A percentile compares a stretch with the other conserved stretches of the same genome.
Conservation (phyloP, 768 basidiomycete genomes). For the Lyophyllum atratum region DNA sequence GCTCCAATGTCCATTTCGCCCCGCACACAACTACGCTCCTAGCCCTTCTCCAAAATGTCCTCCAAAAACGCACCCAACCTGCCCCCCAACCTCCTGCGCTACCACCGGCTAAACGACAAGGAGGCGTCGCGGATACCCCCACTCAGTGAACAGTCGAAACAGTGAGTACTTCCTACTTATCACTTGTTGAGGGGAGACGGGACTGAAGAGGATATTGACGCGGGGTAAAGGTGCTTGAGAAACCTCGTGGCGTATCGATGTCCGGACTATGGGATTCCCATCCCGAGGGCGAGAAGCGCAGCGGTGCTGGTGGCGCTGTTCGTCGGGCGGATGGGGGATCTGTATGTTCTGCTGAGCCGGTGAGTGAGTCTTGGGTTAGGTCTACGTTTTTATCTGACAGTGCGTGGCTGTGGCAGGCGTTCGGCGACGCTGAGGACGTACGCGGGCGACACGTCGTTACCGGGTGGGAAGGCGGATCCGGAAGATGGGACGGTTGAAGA, state of each 20-base stretch:
- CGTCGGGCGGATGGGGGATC: conserved; percentile 78
- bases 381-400: no score
- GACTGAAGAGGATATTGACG: no score
- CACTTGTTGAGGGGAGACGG: no score
- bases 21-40: no score
- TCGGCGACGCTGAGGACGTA: conserved; percentile 73
- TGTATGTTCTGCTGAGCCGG: conserved; percentile 86
- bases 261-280: conserved; percentile 38
- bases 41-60: conserved; percentile 12
- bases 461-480: conserved; percentile 80
- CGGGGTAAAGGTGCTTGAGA: conserved; percentile 52
- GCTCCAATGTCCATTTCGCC: neutral
- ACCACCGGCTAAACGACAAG: conserved; percentile 46
- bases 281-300: conserved; percentile 63
- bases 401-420: conserved; percentile 46
- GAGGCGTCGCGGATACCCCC: conserved; percentile 46
- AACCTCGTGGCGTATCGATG: conserved; percentile 53
- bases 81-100: conserved; percentile 42
- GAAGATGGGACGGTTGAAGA: conserved; percentile 72
- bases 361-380: conserved; percentile 42
- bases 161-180: no score
- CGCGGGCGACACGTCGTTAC: conserved; percentile 87
- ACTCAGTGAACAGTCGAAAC: conserved; percentile 52
- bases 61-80: conserved; percentile 22
- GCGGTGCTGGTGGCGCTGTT: conserved; percentile 87